phyloP scores from a whole-genome alignment of 768 basidiomycete genomes.

The Mycena indigotica region DNA sequence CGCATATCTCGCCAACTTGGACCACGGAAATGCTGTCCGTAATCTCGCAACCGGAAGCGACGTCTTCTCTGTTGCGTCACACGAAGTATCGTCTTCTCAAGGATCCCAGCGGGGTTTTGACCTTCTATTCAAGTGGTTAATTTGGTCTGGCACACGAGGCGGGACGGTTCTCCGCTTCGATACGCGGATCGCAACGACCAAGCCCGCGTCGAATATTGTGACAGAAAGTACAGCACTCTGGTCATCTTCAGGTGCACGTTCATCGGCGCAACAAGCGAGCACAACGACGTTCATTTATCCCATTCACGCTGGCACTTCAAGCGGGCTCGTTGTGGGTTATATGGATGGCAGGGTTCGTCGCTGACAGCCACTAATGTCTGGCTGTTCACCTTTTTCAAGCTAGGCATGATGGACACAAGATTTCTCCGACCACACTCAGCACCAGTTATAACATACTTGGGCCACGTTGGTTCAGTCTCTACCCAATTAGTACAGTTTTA shows the following conservation, averaged over 20 bases:
- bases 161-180: constrained; percentile 19
- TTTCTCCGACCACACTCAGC: constrained; percentile 9
- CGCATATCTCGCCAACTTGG: constrained; percentile 11
- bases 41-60: constrained; percentile 14
- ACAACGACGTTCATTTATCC: constrained; percentile 27
- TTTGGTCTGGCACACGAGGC: constrained; percentile 18
- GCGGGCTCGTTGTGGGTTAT: constrained; percentile 26
- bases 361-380: constrained; percentile 7
- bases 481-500: constrained; percentile 5
- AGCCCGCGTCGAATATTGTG: not conserved
- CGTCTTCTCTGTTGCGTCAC: constrained; percentile 19
- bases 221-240: not conserved
- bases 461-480: constrained; percentile 3
- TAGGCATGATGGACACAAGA: constrained; percentile 15
- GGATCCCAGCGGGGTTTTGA: no score
- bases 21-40: constrained; percentile 2
- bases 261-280: constrained; percentile 25
- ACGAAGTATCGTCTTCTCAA: constrained; percentile 3
- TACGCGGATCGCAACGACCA: constrained; percentile 2
- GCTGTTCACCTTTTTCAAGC: not conserved
- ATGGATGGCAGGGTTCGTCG: constrained; percentile 21
- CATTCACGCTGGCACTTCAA: constrained; percentile 23
- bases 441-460: constrained; percentile 6
- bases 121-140: not conserved
- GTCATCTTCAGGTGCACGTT: constrained; percentile 7